Evolutionary conservation across 2,329 filamentous ascomycete species (phyloP).

Genomic region (Dactylellina leptospora): DNA sequence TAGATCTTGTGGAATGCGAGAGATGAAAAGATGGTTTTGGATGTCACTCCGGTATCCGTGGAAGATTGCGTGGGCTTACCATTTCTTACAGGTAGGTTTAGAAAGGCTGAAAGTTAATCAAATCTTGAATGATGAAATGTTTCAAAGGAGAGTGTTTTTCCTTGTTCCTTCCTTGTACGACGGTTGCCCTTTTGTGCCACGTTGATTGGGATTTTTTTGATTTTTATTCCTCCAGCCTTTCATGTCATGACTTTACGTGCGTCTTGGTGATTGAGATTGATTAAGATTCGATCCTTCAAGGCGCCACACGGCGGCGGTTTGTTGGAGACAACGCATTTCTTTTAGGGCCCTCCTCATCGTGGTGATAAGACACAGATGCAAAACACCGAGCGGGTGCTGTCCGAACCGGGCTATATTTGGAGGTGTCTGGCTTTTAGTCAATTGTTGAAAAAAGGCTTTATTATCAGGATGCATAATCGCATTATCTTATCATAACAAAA

Average conservation of each 20-base stretch:
- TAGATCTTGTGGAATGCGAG: conserved; percentile 16
- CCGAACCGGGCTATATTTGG: not conserved
- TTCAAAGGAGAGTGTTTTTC: not conserved
- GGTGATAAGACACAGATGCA: not conserved
- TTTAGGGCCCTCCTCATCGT: too few relatives aligned
- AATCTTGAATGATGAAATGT: not conserved
- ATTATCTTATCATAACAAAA: not conserved
- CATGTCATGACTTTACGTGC: not conserved
- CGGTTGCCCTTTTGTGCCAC: conserved; percentile 1
- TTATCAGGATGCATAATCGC: not conserved
- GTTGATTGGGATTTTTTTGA: not conserved
- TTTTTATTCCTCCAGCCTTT: not conserved
- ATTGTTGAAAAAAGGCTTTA: not conserved
- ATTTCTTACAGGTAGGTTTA: not conserved
- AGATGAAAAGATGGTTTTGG: not conserved
- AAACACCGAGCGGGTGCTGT: not conserved
- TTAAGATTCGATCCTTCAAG: conserved; percentile 8
- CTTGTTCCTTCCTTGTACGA: not conserved
- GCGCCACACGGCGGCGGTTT: not conserved
- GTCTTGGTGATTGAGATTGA: not conserved
- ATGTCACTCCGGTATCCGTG: too few relatives aligned
- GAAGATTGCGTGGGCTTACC: not conserved
- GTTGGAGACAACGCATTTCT: conserved; percentile 39
- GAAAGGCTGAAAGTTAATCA: not conserved
- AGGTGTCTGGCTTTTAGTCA: not conserved